A percentile compares a stretch with the other conserved stretches of the same genome.
Conservation (phyloP, 2,329 filamentous ascomycete species). For the Fusarium irregulare region DNA sequence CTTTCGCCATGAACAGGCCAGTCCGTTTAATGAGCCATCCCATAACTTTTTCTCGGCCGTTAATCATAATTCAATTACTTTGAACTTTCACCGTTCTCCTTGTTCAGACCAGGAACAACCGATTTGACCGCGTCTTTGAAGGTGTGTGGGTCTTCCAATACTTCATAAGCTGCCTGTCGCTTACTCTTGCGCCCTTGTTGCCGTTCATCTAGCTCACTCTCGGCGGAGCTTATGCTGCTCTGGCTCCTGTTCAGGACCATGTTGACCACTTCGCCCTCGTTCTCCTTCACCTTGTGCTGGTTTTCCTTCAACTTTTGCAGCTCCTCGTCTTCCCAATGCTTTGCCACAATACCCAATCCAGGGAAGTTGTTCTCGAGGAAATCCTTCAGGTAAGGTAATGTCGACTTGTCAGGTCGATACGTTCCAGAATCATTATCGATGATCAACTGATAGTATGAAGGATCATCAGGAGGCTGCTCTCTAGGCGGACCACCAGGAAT, state of each 20-base stretch:
- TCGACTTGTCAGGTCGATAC: slow-evolving; percentile 84
- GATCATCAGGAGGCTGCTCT: slow-evolving; percentile 58
- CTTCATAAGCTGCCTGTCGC: slow-evolving; percentile 63
- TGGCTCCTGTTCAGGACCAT: slow-evolving; percentile 69
- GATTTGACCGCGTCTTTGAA: slow-evolving; percentile 54
- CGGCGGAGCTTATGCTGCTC: slow-evolving; percentile 63
- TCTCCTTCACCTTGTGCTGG: slow-evolving; percentile 80
- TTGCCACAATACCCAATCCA: slow-evolving; percentile 76
- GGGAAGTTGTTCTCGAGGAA: slow-evolving; percentile 81
- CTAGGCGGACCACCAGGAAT: slow-evolving; percentile 60
- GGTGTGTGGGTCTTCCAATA: slow-evolving; percentile 61
- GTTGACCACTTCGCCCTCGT: slow-evolving; percentile 61
- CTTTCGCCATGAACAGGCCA: slow-evolving; percentile 20
- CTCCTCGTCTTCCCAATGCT: slow-evolving; percentile 82
- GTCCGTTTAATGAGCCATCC: slow-evolving; percentile 14
- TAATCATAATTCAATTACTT: slow-evolving; percentile 32
- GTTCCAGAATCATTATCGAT: slow-evolving; percentile 98
- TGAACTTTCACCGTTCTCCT: slow-evolving; percentile 33
- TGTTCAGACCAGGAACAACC: slow-evolving; percentile 42
- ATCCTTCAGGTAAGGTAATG: slow-evolving; percentile 75
- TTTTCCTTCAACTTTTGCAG: slow-evolving; percentile 80
- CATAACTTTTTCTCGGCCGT: slow-evolving; percentile 29
- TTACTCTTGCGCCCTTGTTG: slow-evolving; percentile 60
- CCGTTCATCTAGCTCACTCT: slow-evolving; percentile 62
- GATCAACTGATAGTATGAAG: slow-evolving; percentile 80